Evolutionary conservation across 1,139 yeast species (phyloP).

Genomic region (Pichia inconspicua): DNA sequence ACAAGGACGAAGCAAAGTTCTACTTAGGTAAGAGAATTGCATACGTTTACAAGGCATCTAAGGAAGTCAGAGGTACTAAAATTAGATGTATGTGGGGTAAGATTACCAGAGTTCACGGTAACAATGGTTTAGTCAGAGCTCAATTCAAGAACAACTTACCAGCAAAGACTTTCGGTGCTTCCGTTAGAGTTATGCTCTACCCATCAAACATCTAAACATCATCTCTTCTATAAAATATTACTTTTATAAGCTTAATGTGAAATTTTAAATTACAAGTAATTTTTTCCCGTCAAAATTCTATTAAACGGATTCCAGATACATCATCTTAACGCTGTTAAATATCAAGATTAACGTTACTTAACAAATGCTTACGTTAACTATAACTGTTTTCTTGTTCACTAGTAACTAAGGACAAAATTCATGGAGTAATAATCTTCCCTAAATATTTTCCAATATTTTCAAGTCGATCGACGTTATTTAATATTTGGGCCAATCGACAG

Average conservation of each 20-base stretch:
- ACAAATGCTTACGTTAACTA: too few species aligned
- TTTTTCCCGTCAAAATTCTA: background rate
- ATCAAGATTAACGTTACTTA: too few species aligned
- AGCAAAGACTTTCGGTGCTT: slow-evolving; percentile 99
- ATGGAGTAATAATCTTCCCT: too few species aligned
- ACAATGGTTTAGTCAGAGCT: slow-evolving; percentile 97
- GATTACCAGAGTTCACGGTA: slow-evolving; percentile 97
- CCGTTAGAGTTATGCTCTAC: slow-evolving; percentile 99
- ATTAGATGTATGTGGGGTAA: slow-evolving; percentile 99
- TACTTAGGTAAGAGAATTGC: slow-evolving; percentile 99
- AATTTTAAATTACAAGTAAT: background rate
- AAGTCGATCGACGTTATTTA: background rate
- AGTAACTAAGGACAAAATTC: background rate
- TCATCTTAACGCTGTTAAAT: too few species aligned
- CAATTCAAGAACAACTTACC: slow-evolving; percentile 98
- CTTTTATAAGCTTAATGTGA: slow-evolving; percentile 16
- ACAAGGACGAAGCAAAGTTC: slow-evolving; percentile 92
- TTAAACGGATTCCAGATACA: too few species aligned
- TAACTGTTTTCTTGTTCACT: too few species aligned
- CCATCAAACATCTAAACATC: slow-evolving; percentile 92
- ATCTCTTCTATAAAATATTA: slow-evolving; percentile 17
- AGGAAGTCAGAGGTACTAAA: slow-evolving; percentile 97
- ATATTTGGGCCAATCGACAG: background rate
- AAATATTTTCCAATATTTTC: too few species aligned
- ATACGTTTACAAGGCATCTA: slow-evolving; percentile 97